A percentile compares a stretch with the other conserved stretches of the same genome.
phyloP scores from a whole-genome alignment of 768 basidiomycete genomes.

The Mycena sanguinolenta region DNA sequence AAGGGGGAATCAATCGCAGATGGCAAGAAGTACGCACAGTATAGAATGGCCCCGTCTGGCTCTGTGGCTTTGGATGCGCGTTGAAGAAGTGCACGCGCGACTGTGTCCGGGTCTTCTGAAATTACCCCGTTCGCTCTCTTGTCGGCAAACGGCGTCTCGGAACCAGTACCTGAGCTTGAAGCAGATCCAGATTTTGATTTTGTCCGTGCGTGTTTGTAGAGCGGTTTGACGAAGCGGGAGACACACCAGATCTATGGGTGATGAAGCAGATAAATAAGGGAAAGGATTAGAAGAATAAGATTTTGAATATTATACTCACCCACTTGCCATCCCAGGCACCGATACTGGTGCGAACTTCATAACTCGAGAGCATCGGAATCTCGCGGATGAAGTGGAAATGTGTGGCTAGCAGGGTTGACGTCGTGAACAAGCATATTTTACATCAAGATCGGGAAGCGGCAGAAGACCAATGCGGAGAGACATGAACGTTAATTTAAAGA shows the following conservation, averaged over 20 bases:
- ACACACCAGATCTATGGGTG: constrained; percentile 68
- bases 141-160: no score
- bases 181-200: neutral
- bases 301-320: constrained; percentile 48
- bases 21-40: constrained; percentile 8
- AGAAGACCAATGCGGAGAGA: neutral
- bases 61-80: constrained; percentile 7
- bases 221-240: constrained; percentile 72
- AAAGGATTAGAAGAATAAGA: neutral
- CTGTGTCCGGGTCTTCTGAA: constrained; percentile 2
- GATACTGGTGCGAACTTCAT: constrained; percentile 61
- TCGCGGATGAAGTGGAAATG: constrained; percentile 63
- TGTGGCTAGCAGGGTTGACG: constrained; percentile 49
- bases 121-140: neutral
- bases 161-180: neutral
- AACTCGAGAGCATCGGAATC: constrained; percentile 61
- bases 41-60: constrained; percentile 22
- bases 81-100: constrained; percentile 20
- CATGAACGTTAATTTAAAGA: no score
- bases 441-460: neutral
- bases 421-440: neutral
- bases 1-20: neutral
- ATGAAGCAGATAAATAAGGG: no score
- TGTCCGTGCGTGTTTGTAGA: constrained; percentile 51
- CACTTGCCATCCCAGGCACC: constrained; percentile 70